A percentile compares a stretch with the other conserved stretches of the same genome.
Evolutionary conservation across 768 basidiomycete genomes (phyloP).

Genomic region (Tricholoma hemisulphureum): DNA sequence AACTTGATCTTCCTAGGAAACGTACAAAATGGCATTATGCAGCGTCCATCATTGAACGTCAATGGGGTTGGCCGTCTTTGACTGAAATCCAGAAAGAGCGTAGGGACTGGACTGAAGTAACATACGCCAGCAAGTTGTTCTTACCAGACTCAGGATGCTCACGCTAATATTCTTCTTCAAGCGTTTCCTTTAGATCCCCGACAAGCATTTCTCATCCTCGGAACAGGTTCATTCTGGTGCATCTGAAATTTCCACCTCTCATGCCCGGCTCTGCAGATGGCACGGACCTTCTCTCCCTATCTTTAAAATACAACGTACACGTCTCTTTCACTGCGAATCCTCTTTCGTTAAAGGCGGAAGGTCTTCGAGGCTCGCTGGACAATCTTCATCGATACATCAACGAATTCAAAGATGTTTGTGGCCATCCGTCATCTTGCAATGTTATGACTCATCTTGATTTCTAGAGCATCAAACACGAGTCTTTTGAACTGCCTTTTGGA

Average conservation of each 20-base stretch:
- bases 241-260: background rate
- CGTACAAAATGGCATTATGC: slow-evolving; percentile 42
- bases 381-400: slow-evolving; percentile 46
- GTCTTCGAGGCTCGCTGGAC: slow-evolving; percentile 51
- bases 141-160: background rate
- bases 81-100: slow-evolving; percentile 48
- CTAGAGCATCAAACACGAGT: slow-evolving; percentile 40
- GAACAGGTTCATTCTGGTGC: slow-evolving; percentile 50
- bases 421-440: background rate
- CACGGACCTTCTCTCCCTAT: slow-evolving; percentile 54
- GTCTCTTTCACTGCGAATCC: slow-evolving; percentile 58
- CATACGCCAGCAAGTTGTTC: slow-evolving; percentile 42
- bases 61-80: slow-evolving; percentile 71
- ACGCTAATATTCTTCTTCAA: slow-evolving; percentile 24
- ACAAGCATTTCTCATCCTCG: slow-evolving; percentile 69
- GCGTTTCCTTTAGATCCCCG: slow-evolving; percentile 56
- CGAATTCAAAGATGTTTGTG: slow-evolving; percentile 48
- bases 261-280: slow-evolving; percentile 51
- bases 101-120: slow-evolving; percentile 49
- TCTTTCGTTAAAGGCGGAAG: slow-evolving; percentile 58
- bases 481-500: slow-evolving; percentile 43
- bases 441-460: slow-evolving; percentile 5
- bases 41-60: slow-evolving; percentile 55
- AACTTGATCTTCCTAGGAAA: slow-evolving; percentile 32
- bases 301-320: slow-evolving; percentile 59